Conservation (phyloP, 768 basidiomycete genomes). For the Cubamyces sp. region DNA sequence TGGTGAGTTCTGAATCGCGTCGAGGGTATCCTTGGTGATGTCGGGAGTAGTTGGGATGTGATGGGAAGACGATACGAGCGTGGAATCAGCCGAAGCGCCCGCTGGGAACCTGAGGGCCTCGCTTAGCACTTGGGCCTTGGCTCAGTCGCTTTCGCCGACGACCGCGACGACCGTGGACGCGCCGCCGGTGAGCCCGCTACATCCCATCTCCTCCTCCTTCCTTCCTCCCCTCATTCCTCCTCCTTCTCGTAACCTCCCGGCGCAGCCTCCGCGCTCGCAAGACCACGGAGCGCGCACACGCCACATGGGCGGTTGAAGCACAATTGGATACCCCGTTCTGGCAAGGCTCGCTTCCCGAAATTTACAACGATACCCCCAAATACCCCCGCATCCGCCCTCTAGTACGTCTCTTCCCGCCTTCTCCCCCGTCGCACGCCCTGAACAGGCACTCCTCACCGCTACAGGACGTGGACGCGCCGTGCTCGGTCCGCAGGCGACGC, state of each 20-base stretch:
- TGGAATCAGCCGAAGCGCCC: conserved; percentile 14
- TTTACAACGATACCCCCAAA: conserved; percentile 26
- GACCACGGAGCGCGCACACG: conserved; percentile 22
- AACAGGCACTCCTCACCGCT: conserved; percentile 4
- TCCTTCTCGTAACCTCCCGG: background rate
- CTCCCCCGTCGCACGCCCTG: conserved; percentile 8
- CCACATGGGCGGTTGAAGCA: conserved; percentile 23
- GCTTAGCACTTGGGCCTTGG: no score
- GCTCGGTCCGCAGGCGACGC: conserved; percentile 7
- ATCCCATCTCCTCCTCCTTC: background rate
- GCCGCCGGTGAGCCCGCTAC: conserved; percentile 12
- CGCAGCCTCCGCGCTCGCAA: conserved; percentile 1
- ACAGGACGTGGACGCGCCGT: conserved; percentile 9
- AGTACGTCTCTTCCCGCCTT: conserved; percentile 19
- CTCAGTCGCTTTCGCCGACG: conserved; percentile 5
- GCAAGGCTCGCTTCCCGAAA: conserved; percentile 22
- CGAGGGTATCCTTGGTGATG: conserved; percentile 21
- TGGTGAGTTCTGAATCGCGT: background rate
- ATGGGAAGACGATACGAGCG: conserved; percentile 10
- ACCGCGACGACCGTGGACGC: conserved; percentile 14
- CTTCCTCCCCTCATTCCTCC: background rate
- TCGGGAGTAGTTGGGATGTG: conserved; percentile 3
- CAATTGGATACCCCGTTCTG: conserved; percentile 26
- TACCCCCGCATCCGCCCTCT: conserved; percentile 13
- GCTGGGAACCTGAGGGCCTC: conserved; percentile 18